Evolutionary conservation across 2,329 filamentous ascomycete genomes (phyloP).

Genomic region (Venturia oleaginea): DNA sequence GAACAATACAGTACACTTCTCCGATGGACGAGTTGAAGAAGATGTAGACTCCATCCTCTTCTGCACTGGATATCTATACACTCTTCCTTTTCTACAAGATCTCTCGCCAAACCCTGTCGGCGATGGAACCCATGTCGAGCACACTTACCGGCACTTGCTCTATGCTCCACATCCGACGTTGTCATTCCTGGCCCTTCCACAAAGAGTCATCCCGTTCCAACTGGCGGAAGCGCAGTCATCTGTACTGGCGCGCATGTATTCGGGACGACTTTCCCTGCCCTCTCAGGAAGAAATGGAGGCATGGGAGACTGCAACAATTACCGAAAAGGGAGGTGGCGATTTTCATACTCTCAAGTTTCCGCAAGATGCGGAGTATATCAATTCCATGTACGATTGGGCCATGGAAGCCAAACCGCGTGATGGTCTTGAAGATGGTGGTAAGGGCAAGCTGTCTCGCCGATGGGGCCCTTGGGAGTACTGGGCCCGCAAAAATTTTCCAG

Average conservation of each 20-base stretch:
- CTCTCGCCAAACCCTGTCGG: constrained; percentile 39
- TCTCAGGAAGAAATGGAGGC: constrained; percentile 51
- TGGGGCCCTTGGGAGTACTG: constrained; percentile 68
- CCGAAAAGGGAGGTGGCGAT: constrained; percentile 37
- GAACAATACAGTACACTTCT: constrained; percentile 54
- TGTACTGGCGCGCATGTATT: constrained; percentile 67
- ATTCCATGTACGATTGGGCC: constrained; percentile 57
- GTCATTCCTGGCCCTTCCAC: constrained; percentile 64
- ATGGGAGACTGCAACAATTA: constrained; percentile 50
- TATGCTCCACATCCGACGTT: constrained; percentile 67
- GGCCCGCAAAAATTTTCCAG: constrained; percentile 58
- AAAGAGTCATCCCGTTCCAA: constrained; percentile 83
- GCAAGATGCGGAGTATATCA: constrained; percentile 61
- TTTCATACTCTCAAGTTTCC: constrained; percentile 51
- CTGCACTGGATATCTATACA: constrained; percentile 84
- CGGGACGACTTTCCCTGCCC: constrained; percentile 60
- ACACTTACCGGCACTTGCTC: constrained; percentile 73
- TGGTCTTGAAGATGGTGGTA: constrained; percentile 34
- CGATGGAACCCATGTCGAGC: constrained; percentile 56
- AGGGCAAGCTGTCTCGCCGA: constrained; percentile 57
- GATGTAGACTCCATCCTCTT: constrained; percentile 72
- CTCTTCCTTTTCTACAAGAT: constrained; percentile 59
- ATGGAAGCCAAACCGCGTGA: constrained; percentile 31
- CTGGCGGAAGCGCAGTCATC: constrained; percentile 71
- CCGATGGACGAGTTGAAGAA: constrained; percentile 54